Conservation (phyloP, 2,329 filamentous ascomycete genomes). For the Neopestalotiopsis sp. region DNA sequence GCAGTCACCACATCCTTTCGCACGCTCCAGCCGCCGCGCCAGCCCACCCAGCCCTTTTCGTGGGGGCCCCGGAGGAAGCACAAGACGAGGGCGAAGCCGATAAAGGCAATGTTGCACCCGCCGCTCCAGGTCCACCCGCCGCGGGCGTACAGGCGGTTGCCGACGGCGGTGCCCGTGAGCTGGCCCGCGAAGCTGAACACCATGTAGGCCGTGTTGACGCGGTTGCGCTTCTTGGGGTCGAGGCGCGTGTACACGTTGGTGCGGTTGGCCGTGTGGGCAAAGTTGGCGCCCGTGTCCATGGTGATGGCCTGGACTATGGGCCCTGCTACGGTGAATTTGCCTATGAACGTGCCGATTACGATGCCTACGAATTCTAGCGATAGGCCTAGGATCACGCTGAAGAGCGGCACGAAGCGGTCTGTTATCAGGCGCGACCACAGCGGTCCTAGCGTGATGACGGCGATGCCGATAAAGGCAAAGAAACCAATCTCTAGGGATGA, state of each 20-base stretch:
- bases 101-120: conserved; percentile 45
- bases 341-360: conserved; percentile 71
- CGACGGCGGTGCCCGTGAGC: conserved; percentile 70
- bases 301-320: conserved; percentile 75
- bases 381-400: conserved; percentile 70
- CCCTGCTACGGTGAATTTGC: conserved; percentile 69
- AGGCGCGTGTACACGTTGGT: conserved; percentile 69
- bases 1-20: conserved; percentile 28
- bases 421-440: conserved; percentile 74
- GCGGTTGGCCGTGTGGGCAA: conserved; percentile 75
- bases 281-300: conserved; percentile 76
- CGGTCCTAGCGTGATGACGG: conserved; percentile 70
- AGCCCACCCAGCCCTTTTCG: conserved; percentile 48
- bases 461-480: conserved; percentile 79
- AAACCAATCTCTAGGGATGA: conserved; percentile 73
- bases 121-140: conserved; percentile 59
- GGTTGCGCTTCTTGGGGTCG: conserved; percentile 73
- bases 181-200: conserved; percentile 77
- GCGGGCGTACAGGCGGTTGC: conserved; percentile 56
- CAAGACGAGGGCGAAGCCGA: conserved; percentile 42
- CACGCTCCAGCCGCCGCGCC: conserved; percentile 48
- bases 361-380: conserved; percentile 65
- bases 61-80: conserved; percentile 44
- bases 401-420: conserved; percentile 71
- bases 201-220: conserved; percentile 86